Evolutionary conservation across 2,329 filamentous ascomycete genomes (phyloP), one percentile per base, ranked within the genome.

Genomic region (Neofusicoccum sp.): DNA sequence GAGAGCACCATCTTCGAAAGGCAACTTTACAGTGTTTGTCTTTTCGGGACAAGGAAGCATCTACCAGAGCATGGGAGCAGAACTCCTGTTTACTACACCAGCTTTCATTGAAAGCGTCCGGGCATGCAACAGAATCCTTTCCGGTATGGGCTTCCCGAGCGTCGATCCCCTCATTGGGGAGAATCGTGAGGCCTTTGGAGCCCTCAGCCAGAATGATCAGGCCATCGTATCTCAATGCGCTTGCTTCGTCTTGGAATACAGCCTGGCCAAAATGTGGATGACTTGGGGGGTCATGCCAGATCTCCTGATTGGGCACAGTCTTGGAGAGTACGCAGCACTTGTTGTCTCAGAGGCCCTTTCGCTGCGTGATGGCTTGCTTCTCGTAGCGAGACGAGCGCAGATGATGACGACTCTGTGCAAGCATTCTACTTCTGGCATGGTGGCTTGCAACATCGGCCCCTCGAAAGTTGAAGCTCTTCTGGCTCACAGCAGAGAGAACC

Each of bases 201-300:
- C 2, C 33, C 31, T 56, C 3, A 49, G 16, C 1, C 60, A 59
- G 7, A 63, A 67, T 8, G 28, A 62, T 0, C 64, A 70, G 29
- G 61, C 70, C 1, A 64, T 73, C 7, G 47, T 66, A 4, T 63
- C 70, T 0, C 75, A 78, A 22, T 68, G 67, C 8, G 68, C 69
- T 1, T 66, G 71, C 12, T 75, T 77, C 48, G 66, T 73, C 3
- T 8, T 76, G 2, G 73, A 78, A 63, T 75, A 73, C 60, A 61
- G 68, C 12, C 65, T 67, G 1, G 74, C 74, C 1, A 68, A 63
- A 36, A 59, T 66, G 4, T 75, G 73, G 72, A 70, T 73, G 1
- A 66, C 68, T 0, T 67, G 62, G 29, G 70, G 67, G 2, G 31
- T 71, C 0, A 29, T 48, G 29, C 44, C 61, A 1, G 60, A 61